Evolutionary conservation across 129 eudicot genomes (phyloP).

Genomic region (Deinandra increscens): DNA sequence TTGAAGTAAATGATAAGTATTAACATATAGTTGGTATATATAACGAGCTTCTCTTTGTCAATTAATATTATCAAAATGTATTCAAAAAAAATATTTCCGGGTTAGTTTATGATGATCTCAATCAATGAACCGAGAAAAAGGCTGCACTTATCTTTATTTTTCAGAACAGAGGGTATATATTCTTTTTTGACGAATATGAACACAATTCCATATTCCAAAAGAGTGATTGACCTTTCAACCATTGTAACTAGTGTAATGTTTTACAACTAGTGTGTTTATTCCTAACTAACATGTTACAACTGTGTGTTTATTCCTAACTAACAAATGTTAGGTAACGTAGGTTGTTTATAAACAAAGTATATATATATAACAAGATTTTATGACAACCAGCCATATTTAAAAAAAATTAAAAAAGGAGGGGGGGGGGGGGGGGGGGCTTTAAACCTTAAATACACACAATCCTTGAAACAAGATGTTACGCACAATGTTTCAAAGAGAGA

Average conservation of each 20-base stretch:
- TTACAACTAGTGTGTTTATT: too few relatives aligned
- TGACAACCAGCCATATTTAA: too few relatives aligned
- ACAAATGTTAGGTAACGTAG: too few relatives aligned
- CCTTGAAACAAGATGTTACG: too few relatives aligned
- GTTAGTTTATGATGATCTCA: background rate
- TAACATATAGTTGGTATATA: background rate
- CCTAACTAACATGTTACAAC: background rate
- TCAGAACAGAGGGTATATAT: conserved; percentile 20
- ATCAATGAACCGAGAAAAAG: background rate
- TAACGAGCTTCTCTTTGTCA: background rate
- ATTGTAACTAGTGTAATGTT: too few relatives aligned
- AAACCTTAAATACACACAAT: too few relatives aligned
- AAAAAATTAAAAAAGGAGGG: too few relatives aligned
- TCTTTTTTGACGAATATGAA: background rate
- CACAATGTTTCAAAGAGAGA: too few relatives aligned
- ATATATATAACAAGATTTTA: too few relatives aligned
- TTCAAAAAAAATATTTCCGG: background rate
- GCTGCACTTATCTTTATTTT: conserved; percentile 10
- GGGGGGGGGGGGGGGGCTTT: too few relatives aligned
- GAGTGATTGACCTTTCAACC: conserved; percentile 2
- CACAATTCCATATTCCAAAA: conserved; percentile 7
- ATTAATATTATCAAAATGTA: too few relatives aligned
- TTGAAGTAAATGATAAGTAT: conserved; percentile 1
- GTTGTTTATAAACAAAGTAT: background rate
- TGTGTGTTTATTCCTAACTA: too few relatives aligned